Base-by-base conservation (phyloP, 306 rosid species). In the Sicyos edulis region DNA sequence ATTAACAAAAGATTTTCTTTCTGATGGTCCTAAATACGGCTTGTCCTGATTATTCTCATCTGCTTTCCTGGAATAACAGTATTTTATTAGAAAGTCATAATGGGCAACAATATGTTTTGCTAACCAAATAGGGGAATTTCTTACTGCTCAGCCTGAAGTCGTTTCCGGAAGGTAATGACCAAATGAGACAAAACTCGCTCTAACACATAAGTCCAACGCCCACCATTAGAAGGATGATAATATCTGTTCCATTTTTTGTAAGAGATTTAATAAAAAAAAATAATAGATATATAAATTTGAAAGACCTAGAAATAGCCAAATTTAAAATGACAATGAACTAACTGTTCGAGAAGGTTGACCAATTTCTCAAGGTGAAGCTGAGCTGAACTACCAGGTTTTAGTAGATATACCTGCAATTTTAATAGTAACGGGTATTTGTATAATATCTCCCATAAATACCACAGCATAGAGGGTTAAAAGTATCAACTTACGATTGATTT, bases 341-440 rank as follows among this genome's bases (percentile, higher is more conserved):
- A 95, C 99, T 95, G 99, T 89, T 95, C 97, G 80, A 95, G 83
- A 78, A 95, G 92, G 89, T 95, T 86, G 95, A 95, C 84, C 89
- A 95, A 84, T 85, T 89, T 91, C 85, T 95, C 96, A 70, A 95
- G 86, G 78, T 87, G 95, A 54, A 85, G 84, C 71, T 79, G 80
- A 26, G 87, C 77, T 24, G 88, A 81, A 81, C 95, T 88, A 40
- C 95, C 89, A 50, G 95, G 96, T 80, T 84, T 95, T 80, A 91
- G 79, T 24, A 95, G 81, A 86, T 86, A 87, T 53, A 95, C 92
- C 99, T 95, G 88, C 83, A 83, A 64, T 82, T 82, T 29, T 69
- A 84, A 75, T 65, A 29, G 73, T 34, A 77, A 40, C 50, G 76
- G n/a, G 32, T 40, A 11, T 71, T 47, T 47, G 6, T 52, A 47